phyloP scores from a whole-genome alignment of 2,329 filamentous ascomycete genomes.

The Verticillium albo-atrum region DNA sequence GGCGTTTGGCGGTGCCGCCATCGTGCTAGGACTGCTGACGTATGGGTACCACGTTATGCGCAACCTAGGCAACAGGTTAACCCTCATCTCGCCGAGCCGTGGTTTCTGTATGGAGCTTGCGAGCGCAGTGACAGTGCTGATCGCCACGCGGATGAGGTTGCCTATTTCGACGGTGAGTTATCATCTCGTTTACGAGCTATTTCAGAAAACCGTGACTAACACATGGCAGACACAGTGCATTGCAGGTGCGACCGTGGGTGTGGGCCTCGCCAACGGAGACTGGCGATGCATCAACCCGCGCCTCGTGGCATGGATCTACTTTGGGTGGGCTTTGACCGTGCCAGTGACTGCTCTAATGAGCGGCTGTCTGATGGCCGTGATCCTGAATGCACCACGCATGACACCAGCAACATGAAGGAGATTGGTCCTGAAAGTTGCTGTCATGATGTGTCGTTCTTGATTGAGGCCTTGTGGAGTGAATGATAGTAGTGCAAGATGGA shows the following conservation, averaged over 20 bases:
- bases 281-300: constrained; percentile 44
- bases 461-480: no score
- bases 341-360: constrained; percentile 44
- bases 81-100: constrained; percentile 47
- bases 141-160: constrained; percentile 46
- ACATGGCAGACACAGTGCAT: constrained; percentile 40
- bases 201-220: no score
- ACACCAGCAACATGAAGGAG: background rate
- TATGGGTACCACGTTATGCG: constrained; percentile 62
- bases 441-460: background rate
- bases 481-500: no score
- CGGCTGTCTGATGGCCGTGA: constrained; percentile 48
- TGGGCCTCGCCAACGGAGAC: constrained; percentile 46
- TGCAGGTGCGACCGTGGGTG: constrained; percentile 45
- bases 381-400: constrained; percentile 47
- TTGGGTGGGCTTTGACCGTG: constrained; percentile 47
- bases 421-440: no score
- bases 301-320: constrained; percentile 40
- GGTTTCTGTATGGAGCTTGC: constrained; percentile 48
- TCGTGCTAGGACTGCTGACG: constrained; percentile 54
- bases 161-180: constrained; percentile 34
- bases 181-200: no score
- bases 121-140: constrained; percentile 47
- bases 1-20: constrained; percentile 39
- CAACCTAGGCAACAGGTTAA: constrained; percentile 50